These are phyloP conservation scores for Diutina ranongensis DNA, from an alignment of 1,139 yeast species.

Conservation along the genomic window DNA sequence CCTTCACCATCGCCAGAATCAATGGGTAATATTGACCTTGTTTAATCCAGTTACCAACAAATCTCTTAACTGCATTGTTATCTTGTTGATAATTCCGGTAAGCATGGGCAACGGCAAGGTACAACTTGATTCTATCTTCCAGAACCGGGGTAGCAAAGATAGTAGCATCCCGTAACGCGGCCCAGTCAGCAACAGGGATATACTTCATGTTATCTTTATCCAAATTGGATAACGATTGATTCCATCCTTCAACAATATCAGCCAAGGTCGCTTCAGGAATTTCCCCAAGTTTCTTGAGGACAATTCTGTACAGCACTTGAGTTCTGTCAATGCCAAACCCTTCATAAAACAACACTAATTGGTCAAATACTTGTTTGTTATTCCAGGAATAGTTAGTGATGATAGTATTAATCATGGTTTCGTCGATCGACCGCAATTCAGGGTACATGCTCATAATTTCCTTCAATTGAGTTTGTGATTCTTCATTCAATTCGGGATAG, in stretches of 20 bases:
- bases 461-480: slow-evolving; percentile 48
- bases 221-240: slow-evolving; percentile 39
- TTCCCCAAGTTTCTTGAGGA: slow-evolving; percentile 63
- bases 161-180: slow-evolving; percentile 73
- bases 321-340: slow-evolving; percentile 49
- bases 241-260: slow-evolving; percentile 53
- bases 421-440: slow-evolving; percentile 49
- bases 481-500: slow-evolving; percentile 41
- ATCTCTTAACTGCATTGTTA: slow-evolving; percentile 19
- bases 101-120: slow-evolving; percentile 44
- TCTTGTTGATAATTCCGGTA: slow-evolving; percentile 37
- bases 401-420: slow-evolving; percentile 69
- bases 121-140: slow-evolving; percentile 40
- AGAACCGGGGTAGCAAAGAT: slow-evolving; percentile 30
- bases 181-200: slow-evolving; percentile 82
- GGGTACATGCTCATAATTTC: slow-evolving; percentile 47
- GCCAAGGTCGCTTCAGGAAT: slow-evolving; percentile 39
- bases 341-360: slow-evolving; percentile 50
- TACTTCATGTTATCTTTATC: slow-evolving; percentile 44
- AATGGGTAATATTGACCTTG: slow-evolving; percentile 14
- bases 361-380: slow-evolving; percentile 52
- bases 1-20: slow-evolving; percentile 15
- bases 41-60: slow-evolving; percentile 24
- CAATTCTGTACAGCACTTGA: slow-evolving; percentile 65
- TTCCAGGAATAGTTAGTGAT: slow-evolving; percentile 64